These are phyloP conservation scores for Aspergillus latus DNA, from an alignment of 2,329 filamentous ascomycete genomes.

Conservation along the genomic window DNA sequence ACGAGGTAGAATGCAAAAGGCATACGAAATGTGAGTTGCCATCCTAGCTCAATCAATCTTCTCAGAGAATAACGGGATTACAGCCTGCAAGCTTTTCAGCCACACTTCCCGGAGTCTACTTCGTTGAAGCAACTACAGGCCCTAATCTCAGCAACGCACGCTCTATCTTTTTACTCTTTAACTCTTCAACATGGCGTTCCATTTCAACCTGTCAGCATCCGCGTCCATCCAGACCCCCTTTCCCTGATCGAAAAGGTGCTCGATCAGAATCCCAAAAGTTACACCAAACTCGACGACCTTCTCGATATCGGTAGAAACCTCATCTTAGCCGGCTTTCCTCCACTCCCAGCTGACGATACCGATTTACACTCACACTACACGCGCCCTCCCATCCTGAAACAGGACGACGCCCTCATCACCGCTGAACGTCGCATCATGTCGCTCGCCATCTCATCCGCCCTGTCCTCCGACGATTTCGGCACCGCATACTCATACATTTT, in stretches of 20 bases:
- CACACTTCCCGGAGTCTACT: constrained; percentile 42
- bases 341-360: constrained; percentile 22
- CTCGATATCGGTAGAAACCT: constrained; percentile 62
- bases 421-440: constrained; percentile 49
- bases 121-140: constrained; percentile 49
- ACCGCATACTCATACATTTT: constrained; percentile 68
- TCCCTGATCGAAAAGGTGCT: constrained; percentile 60
- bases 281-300: constrained; percentile 64
- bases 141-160: constrained; percentile 61
- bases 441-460: constrained; percentile 47
- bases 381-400: constrained; percentile 10
- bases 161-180: constrained; percentile 64
- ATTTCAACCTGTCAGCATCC: constrained; percentile 66
- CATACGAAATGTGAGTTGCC: constrained; percentile 53
- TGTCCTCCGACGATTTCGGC: constrained; percentile 50
- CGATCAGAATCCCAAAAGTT: constrained; percentile 61
- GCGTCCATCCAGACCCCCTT: constrained; percentile 61
- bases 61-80: not conserved
- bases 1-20: constrained; percentile 62
- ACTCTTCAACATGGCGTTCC: constrained; percentile 64
- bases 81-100: constrained; percentile 45
- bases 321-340: constrained; percentile 48
- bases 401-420: constrained; percentile 34
- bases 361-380: constrained; percentile 16
- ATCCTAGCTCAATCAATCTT: not conserved